Evolutionary conservation across 352 stramenopile genomes (phyloP).

Genomic region (Phytophthora kernoviae): DNA sequence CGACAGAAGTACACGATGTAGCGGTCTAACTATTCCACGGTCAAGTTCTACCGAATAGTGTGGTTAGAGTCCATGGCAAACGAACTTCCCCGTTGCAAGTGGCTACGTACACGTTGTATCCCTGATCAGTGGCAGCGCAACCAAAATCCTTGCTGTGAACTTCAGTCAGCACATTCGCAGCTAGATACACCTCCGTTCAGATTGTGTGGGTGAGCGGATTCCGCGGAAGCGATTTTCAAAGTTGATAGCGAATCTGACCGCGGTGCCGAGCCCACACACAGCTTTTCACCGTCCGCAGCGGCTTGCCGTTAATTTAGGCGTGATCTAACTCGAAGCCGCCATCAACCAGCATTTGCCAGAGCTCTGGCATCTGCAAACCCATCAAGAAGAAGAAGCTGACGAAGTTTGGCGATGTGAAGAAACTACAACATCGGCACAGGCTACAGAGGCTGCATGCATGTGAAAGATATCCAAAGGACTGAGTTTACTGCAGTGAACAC

Average conservation of each 20-base stretch:
- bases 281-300: constrained; percentile 92
- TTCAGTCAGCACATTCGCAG: constrained; percentile 93
- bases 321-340: constrained; percentile 92
- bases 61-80: no score
- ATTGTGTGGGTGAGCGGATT: constrained; percentile 93
- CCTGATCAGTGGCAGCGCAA: constrained; percentile 91
- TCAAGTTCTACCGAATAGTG: constrained; percentile 51
- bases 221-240: constrained; percentile 94
- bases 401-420: constrained; percentile 81
- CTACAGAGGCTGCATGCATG: constrained; percentile 92
- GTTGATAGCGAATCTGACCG: constrained; percentile 90
- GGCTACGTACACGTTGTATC: constrained; percentile 94
- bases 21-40: constrained; percentile 88
- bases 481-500: constrained; percentile 87
- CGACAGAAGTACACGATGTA: constrained; percentile 96
- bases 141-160: constrained; percentile 93
- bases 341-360: constrained; percentile 91
- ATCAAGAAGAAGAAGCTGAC: constrained; percentile 83
- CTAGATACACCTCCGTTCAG: constrained; percentile 91
- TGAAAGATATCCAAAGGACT: constrained; percentile 86
- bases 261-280: constrained; percentile 93
- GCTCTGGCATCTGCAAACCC: constrained; percentile 81
- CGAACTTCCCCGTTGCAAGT: no score
- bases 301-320: constrained; percentile 94
- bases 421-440: constrained; percentile 87